These are phyloP conservation scores for Trichoderma sp. DNA, from an alignment of 2,329 filamentous ascomycete genomes.

Conservation along the genomic window DNA sequence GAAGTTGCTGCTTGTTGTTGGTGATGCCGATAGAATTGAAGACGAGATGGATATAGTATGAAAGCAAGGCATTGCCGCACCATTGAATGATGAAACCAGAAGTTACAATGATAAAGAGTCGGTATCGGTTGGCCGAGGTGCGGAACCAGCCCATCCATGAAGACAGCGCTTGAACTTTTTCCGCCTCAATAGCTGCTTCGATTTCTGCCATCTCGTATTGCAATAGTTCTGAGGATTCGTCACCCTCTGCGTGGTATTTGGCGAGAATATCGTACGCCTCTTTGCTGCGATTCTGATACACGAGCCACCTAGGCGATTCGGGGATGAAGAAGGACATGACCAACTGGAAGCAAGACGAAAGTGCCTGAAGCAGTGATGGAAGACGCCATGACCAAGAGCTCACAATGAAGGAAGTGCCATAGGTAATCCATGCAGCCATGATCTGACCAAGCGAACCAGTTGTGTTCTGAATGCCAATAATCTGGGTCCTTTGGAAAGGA, in stretches of 20 bases:
- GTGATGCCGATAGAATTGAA: conserved; percentile 18
- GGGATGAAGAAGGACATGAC: conserved; percentile 39
- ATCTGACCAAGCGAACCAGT: conserved; percentile 1
- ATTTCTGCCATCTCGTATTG: conserved; percentile 45
- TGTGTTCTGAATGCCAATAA: background rate
- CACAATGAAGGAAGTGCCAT: conserved; percentile 17
- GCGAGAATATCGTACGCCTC: conserved; percentile 41
- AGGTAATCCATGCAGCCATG: conserved; percentile 23
- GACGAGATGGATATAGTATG: conserved; percentile 17
- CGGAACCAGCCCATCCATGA: conserved; percentile 22
- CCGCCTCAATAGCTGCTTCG: conserved; percentile 37
- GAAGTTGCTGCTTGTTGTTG: conserved; percentile 11
- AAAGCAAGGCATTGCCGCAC: conserved; percentile 12
- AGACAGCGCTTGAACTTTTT: conserved; percentile 21
- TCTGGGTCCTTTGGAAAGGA: conserved; percentile 4
- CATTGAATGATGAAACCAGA: conserved; percentile 22
- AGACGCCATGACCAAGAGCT: conserved; percentile 31
- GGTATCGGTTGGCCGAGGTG: conserved; percentile 8
- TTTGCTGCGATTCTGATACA: conserved; percentile 36
- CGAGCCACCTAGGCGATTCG: conserved; percentile 39
- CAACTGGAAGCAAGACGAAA: conserved; percentile 25
- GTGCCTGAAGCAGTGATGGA: conserved; percentile 29
- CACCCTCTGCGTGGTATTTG: conserved; percentile 45
- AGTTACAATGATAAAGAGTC: conserved; percentile 21
- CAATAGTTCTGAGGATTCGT: conserved; percentile 42